phyloP scores from a whole-genome alignment of 371 early-diverging fungal genomes.

The Catenaria anguillulae region DNA sequence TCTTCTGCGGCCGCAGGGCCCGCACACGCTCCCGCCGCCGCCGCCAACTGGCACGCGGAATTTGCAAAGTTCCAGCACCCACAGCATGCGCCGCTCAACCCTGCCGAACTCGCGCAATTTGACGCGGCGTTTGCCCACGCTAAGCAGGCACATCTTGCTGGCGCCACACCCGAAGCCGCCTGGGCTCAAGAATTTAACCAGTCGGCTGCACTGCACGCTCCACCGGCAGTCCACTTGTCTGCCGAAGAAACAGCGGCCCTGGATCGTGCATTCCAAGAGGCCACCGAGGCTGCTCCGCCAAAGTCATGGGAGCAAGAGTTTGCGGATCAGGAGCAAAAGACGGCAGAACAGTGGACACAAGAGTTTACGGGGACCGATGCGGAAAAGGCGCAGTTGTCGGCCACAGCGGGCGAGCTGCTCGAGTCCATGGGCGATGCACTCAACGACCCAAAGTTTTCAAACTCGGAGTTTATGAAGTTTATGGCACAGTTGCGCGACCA shows the following conservation, averaged over 20 bases:
- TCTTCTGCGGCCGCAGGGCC: slow-evolving; percentile 8
- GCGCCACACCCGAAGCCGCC: neutral
- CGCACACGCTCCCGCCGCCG: neutral
- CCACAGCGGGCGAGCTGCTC: slow-evolving; percentile 67
- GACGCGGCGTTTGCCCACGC: slow-evolving; percentile 11
- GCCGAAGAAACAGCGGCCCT: slow-evolving; percentile 41
- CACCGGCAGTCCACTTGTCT: neutral
- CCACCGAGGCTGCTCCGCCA: slow-evolving; percentile 18
- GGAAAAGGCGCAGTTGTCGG: slow-evolving; percentile 41
- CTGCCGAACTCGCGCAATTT: slow-evolving; percentile 4
- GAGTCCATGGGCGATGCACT: slow-evolving; percentile 62
- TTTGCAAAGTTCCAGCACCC: slow-evolving; percentile 10
- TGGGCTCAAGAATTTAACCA: slow-evolving; percentile 4
- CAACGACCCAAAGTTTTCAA: slow-evolving; percentile 61
- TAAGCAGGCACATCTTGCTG: neutral
- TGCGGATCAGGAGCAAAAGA: slow-evolving; percentile 17
- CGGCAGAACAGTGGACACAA: slow-evolving; percentile 16
- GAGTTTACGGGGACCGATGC: slow-evolving; percentile 12
- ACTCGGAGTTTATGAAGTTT: slow-evolving; percentile 74
- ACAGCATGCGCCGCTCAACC: neutral
- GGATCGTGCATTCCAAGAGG: slow-evolving; percentile 58
- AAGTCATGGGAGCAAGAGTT: slow-evolving; percentile 28
- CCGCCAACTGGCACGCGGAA: slow-evolving; percentile 17
- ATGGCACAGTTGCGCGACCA: slow-evolving; percentile 82
- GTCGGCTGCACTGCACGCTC: neutral